Evolutionary conservation across 179 eudicot species (phyloP), one percentile per base, ranked within the genome.

Genomic region (Camellia oleifera): DNA sequence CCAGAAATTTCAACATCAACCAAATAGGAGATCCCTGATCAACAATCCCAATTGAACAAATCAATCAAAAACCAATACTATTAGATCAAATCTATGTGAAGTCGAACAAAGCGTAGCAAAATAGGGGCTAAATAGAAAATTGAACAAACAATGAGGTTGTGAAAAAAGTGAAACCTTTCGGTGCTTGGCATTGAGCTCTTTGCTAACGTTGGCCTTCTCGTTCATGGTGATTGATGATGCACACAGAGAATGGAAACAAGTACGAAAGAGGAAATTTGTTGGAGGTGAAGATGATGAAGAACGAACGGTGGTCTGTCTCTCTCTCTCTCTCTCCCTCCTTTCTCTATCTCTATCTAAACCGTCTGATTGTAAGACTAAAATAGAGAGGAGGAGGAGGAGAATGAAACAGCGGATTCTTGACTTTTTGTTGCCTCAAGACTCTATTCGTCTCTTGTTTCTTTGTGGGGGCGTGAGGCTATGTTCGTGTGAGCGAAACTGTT

Each of bases 121-220:
- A 17, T 14, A 1, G 11, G 40, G 14, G 5, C 5, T 10, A 61
- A 45, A 76, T 76, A 20, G 18, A 66, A 65, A 20, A 12, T 14
- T 65, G 40, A 53, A 65, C 45, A 64, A 64, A 62, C 32, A 7
- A 61, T 9, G 48, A 46, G n/a, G 44, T 12, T 48, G 2, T 18
- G 45, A 58, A 23, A 61, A 68, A 68, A 69, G 11, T 15, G 70
- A 73, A 46, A 86, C 88, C 84, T 86, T 86, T 78, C 75, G 62
- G 83, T 87, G 90, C 75, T 72, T 85, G 63, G 90, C 90, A 85
- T 87, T 87, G 79, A 87, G 90, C 86, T 87, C 90, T 76, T 85
- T 87, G 81, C 82, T 72, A 45, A 87, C 90, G 65, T 65, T 75
- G 63, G 90, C 90, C 78, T 87, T 87, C 77, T 85, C 84, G 78